Evolutionary conservation across 2,329 filamentous ascomycete genomes (phyloP).

Genomic region (Cercospora sp.): DNA sequence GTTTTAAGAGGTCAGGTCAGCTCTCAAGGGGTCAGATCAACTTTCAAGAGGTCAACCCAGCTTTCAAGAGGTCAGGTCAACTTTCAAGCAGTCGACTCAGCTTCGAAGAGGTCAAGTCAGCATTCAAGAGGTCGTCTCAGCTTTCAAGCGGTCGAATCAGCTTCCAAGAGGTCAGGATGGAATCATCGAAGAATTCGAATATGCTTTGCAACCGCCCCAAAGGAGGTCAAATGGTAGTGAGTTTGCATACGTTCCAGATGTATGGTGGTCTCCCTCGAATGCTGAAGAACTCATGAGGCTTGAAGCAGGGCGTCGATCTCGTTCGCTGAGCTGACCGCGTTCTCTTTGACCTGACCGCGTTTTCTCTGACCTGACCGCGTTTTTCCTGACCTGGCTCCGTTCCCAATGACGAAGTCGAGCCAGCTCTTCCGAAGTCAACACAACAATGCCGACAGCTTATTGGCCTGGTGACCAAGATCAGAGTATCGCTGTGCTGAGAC

Average conservation of each 20-base stretch:
- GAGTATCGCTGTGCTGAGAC: not conserved
- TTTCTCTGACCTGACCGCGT: not conserved
- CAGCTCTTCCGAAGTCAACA: not conserved
- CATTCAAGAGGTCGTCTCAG: not conserved
- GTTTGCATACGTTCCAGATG: no score
- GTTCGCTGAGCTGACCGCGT: not conserved
- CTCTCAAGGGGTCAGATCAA: not conserved
- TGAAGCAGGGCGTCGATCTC: not conserved
- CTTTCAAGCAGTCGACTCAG: not conserved
- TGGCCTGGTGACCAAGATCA: not conserved
- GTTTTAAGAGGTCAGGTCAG: not conserved
- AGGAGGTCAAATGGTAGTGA: no score
- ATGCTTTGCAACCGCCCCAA: not conserved
- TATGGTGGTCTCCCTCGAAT: not conserved
- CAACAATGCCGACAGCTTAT: not conserved
- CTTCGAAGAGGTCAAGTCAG: not conserved
- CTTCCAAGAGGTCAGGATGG: not conserved
- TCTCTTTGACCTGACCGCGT: not conserved
- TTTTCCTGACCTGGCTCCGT: not conserved
- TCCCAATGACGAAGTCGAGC: not conserved
- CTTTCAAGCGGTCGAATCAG: not conserved
- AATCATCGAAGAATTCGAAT: not conserved
- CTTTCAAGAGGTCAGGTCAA: not conserved
- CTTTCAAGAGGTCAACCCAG: not conserved
- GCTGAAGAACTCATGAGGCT: not conserved